Evolutionary conservation across 352 stramenopile species (phyloP), one percentile per base, ranked within the genome.

Genomic region (Hyaloperonospora brassicae): DNA sequence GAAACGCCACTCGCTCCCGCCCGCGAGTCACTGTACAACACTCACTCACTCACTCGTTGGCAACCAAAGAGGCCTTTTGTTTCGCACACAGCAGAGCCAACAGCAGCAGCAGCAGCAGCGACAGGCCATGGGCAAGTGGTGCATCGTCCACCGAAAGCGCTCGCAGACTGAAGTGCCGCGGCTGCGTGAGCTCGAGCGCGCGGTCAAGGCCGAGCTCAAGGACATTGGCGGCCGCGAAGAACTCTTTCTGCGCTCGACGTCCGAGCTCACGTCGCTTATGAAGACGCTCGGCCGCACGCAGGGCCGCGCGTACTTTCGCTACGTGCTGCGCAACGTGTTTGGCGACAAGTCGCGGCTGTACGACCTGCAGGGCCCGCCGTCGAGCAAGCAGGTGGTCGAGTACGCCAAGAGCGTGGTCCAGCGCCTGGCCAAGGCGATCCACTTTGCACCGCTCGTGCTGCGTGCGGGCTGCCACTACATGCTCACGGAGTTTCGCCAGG

Each of bases 241-340:
- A 39, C 64, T 88, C n/a, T 93, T 93, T 48, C 59, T 93, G 57
- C 79, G 82, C 41, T 78, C 79, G 21, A 86, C 70, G 10, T 89
- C 82, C 7, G 77, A 80, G 47, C 74, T 93, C 25, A 86, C 76
- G 52, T 55, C 59, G 47, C 61, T 88, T 14, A 74, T 93, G 62
- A 86, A 84, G 43, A 76, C 84, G 51, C 61, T 93, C 14, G 79
- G 75, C 30, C 73, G 82, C 48, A 62, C 76, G 23, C 75, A 86
- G 38, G 82, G 79, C 46, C 79, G 79, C 36, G 67, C 77, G 2
- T 93, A 93, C 66, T 90, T 93, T 50, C 76, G 77, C 34, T 90
- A 87, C 59, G 76, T 87, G 48, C 65, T 93, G 45, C 72, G 78
- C 35, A 72, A 88, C 34, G 77, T 89, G 12, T 84, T 93, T 52